phyloP scores from a whole-genome alignment of 75 land plant species.

The Sequoiadendron giganteum region DNA sequence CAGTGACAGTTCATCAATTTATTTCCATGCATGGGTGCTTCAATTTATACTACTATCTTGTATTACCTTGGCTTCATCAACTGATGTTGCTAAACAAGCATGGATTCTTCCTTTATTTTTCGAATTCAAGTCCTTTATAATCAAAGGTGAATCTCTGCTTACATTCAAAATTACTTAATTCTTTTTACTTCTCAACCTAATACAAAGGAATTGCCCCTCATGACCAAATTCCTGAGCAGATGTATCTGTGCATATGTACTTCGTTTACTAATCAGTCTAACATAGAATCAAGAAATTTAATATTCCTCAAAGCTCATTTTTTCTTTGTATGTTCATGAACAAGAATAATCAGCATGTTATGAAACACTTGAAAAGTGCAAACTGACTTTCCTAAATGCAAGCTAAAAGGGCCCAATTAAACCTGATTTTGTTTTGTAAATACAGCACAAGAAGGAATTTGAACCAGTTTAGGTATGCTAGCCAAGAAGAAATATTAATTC shows the following conservation, averaged over 20 bases:
- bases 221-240: background rate
- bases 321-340: background rate
- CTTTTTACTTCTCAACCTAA: background rate
- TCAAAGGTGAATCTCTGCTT: background rate
- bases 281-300: background rate
- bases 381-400: background rate
- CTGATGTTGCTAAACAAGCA: slow-evolving; percentile 1
- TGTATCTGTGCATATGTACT: background rate
- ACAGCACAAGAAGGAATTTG: background rate
- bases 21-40: background rate
- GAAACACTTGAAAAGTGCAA: background rate
- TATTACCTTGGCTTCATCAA: background rate
- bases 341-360: background rate
- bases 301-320: background rate
- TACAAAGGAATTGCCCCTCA: background rate
- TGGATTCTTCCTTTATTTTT: background rate
- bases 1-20: background rate
- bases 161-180: background rate
- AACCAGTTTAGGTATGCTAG: background rate
- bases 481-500: background rate
- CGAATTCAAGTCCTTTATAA: background rate
- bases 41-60: background rate
- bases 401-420: background rate
- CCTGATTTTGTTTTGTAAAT: background rate
- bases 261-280: background rate